phyloP scores from a whole-genome alignment of 2,329 filamentous ascomycete species.

The Fusarium falciforme region DNA sequence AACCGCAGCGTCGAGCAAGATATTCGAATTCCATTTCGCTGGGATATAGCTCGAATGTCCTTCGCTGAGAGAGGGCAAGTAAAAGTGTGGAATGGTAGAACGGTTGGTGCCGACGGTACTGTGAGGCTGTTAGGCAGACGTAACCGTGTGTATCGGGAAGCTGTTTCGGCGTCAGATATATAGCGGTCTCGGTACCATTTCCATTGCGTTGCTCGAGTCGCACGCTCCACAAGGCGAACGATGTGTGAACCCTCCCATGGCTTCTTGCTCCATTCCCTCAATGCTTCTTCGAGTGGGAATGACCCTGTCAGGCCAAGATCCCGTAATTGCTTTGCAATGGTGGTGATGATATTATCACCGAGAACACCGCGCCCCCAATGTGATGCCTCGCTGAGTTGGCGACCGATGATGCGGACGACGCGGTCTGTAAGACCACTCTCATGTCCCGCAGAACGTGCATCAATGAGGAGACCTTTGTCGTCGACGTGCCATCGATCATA shows the following conservation, averaged over 20 bases:
- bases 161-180: conserved; percentile 66
- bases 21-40: conserved; percentile 92
- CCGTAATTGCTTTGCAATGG: conserved; percentile 61
- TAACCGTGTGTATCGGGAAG: conserved; percentile 74
- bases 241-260: conserved; percentile 91
- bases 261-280: conserved; percentile 74
- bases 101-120: conserved; percentile 89
- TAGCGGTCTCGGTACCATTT: conserved; percentile 90
- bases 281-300: conserved; percentile 53
- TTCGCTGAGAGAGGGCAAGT: conserved; percentile 92
- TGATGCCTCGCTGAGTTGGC: conserved; percentile 87
- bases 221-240: conserved; percentile 85
- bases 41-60: conserved; percentile 93
- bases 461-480: conserved; percentile 82
- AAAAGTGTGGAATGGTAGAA: conserved; percentile 97
- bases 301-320: conserved; percentile 51
- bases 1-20: conserved; percentile 89
- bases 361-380: conserved; percentile 84
- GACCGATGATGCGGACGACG: conserved; percentile 90
- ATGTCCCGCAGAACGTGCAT: conserved; percentile 71
- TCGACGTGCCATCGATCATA: conserved; percentile 96
- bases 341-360: conserved; percentile 63
- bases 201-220: conserved; percentile 80
- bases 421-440: conserved; percentile 87
- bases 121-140: conserved; percentile 78